These are phyloP conservation scores for Scedosporium aurantiacum DNA, from an alignment of 2,329 filamentous ascomycete species.

Conservation along the genomic window DNA sequence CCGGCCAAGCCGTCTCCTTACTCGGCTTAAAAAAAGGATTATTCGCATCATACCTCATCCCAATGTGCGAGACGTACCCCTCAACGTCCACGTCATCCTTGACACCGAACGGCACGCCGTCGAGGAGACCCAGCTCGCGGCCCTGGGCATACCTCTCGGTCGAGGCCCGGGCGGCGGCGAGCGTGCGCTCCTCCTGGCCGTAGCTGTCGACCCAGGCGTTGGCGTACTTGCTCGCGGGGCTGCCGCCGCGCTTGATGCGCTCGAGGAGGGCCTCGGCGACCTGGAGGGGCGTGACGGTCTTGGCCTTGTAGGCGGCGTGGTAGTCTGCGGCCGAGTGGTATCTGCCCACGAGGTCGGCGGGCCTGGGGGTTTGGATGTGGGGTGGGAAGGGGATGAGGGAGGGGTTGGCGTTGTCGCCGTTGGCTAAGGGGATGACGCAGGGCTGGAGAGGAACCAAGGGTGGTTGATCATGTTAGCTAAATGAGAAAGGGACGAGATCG, in stretches of 20 bases:
- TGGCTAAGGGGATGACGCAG: conserved; percentile 40
- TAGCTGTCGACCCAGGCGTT: conserved; percentile 63
- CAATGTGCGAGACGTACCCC: conserved; percentile 58
- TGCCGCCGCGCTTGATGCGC: conserved; percentile 50
- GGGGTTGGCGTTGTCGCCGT: conserved; percentile 16
- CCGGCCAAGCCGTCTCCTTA: conserved; percentile 56
- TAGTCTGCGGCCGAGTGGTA: conserved; percentile 69
- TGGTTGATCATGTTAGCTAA: neutral
- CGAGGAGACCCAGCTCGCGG: conserved; percentile 55
- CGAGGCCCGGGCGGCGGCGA: conserved; percentile 60
- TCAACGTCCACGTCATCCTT: conserved; percentile 70
- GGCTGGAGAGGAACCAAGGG: conserved; percentile 26
- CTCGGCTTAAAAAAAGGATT: conserved; percentile 37
- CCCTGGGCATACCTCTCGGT: conserved; percentile 61
- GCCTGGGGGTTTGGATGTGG: conserved; percentile 28
- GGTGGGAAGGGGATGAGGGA: conserved; percentile 28
- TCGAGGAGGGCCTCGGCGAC: conserved; percentile 63
- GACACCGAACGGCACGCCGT: conserved; percentile 72
- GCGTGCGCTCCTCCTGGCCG: conserved; percentile 42
- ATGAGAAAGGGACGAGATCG: neutral
- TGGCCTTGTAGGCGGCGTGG: conserved; percentile 60
- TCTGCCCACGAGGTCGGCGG: conserved; percentile 30
- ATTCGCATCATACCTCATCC: conserved; percentile 49
- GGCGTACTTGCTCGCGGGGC: conserved; percentile 48
- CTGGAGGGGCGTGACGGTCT: conserved; percentile 57